phyloP scores from a whole-genome alignment of 306 rosid species.

The Ceratonia siliqua region DNA sequence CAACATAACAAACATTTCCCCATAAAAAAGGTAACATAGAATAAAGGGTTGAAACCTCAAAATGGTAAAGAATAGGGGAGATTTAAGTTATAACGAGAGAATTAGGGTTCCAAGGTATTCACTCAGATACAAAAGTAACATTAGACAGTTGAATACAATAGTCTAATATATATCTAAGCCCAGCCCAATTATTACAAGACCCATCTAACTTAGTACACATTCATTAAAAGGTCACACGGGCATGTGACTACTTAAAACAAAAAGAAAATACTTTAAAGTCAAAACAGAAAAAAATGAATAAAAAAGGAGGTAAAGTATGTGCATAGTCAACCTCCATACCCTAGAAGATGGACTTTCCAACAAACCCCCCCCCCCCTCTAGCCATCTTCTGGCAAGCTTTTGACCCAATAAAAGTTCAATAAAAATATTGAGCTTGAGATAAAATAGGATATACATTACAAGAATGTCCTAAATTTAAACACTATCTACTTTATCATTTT shows the following conservation, averaged over 20 bases:
- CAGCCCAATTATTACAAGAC: background rate
- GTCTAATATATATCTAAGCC: background rate
- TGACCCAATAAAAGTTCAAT: background rate
- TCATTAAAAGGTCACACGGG: background rate
- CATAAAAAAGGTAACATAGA: constrained; percentile 5
- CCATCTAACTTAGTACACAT: background rate
- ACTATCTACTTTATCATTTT: constrained; percentile 20
- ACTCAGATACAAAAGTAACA: background rate
- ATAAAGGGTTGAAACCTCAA: constrained; percentile 10
- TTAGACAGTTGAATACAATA: background rate
- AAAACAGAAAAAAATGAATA: background rate
- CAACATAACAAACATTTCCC: background rate
- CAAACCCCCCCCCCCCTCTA: background rate
- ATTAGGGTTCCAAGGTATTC: background rate
- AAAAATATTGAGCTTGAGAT: background rate
- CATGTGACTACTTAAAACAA: background rate
- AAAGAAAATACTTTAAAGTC: background rate
- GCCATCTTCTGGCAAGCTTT: constrained; percentile 13
- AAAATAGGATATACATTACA: background rate
- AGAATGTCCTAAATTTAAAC: background rate
- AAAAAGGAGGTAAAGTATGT: background rate
- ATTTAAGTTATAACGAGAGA: background rate
- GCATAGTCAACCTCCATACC: constrained; percentile 15
- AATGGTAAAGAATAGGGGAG: background rate
- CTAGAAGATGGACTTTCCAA: constrained; percentile 4